A percentile compares a stretch with the other conserved stretches of the same genome.
Evolutionary conservation across 148 eudicot genomes (phyloP).

Genomic region (Cornus controversa): DNA sequence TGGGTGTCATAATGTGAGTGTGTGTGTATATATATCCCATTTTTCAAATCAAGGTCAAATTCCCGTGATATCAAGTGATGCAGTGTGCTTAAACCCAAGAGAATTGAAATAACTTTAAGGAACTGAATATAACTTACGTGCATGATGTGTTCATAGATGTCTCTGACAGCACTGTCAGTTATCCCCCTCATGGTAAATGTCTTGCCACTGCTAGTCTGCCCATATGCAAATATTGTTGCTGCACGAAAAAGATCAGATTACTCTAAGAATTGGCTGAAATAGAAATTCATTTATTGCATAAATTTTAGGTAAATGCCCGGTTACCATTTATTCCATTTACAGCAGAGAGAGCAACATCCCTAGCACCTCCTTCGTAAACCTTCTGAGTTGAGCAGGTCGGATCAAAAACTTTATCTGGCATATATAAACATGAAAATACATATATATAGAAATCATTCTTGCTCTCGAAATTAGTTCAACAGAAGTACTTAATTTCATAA

Average conservation of each 20-base stretch:
- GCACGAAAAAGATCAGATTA: constrained; percentile 24
- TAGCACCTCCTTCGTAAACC: constrained; percentile 91
- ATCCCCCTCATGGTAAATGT: constrained; percentile 98
- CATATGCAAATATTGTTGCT: constrained; percentile 98
- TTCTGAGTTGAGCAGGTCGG: constrained; percentile 57
- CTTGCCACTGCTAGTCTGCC: constrained; percentile 99
- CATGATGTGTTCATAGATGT: constrained; percentile 80
- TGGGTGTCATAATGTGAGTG: no score
- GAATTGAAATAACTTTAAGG: no score
- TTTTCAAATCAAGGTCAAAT: no score
- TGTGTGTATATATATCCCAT: no score
- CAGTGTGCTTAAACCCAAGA: no score
- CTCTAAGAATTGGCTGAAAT: neutral
- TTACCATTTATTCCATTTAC: constrained; percentile 89
- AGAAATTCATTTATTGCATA: neutral
- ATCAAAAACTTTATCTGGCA: constrained; percentile 85
- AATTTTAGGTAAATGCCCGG: no score
- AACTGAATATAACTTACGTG: constrained; percentile 51
- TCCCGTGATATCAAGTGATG: no score
- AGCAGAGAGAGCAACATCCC: constrained; percentile 96
- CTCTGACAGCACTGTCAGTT: constrained; percentile 72
- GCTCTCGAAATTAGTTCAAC: neutral
- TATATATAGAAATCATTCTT: neutral
- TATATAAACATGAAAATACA: constrained; percentile 6
- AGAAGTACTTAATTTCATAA: neutral